A percentile compares a stretch with the other conserved stretches of the same genome.
Conservation (phyloP, 1,284 basidiomycete genomes). For the Leccinum ponderosum region DNA sequence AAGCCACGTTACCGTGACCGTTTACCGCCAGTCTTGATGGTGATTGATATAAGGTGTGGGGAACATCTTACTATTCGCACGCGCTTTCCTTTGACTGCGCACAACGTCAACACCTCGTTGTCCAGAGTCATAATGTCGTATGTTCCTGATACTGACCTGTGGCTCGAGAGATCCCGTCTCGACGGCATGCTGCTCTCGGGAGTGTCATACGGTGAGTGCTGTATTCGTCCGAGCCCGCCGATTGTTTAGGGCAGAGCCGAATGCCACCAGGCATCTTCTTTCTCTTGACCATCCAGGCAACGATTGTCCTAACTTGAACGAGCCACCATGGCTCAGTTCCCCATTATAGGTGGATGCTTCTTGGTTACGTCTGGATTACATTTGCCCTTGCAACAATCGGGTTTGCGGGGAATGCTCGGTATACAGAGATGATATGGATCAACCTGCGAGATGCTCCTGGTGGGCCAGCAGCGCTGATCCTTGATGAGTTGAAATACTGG, state of each 20-base stretch:
- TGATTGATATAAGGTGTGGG: too few species aligned
- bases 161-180: constrained; percentile 30
- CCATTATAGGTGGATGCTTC: constrained; percentile 6
- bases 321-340: background rate
- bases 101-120: background rate
- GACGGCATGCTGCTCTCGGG: constrained; percentile 23
- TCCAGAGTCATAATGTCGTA: constrained; percentile 19
- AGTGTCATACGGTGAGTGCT: constrained; percentile 8
- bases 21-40: too few species aligned
- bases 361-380: constrained; percentile 27
- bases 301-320: background rate
- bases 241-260: background rate
- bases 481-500: constrained; percentile 24
- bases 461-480: constrained; percentile 17
- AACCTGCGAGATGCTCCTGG: constrained; percentile 25
- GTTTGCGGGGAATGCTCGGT: constrained; percentile 32
- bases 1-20: too few species aligned
- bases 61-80: too few species aligned
- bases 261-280: constrained; percentile 16
- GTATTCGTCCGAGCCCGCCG: background rate
- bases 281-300: background rate
- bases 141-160: constrained; percentile 21
- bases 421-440: constrained; percentile 38
- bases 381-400: constrained; percentile 34
- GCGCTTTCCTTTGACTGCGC: too few species aligned